These are phyloP conservation scores for Podila horticola DNA, from an alignment of 192 early-diverging fungal species.

Conservation along the genomic window DNA sequence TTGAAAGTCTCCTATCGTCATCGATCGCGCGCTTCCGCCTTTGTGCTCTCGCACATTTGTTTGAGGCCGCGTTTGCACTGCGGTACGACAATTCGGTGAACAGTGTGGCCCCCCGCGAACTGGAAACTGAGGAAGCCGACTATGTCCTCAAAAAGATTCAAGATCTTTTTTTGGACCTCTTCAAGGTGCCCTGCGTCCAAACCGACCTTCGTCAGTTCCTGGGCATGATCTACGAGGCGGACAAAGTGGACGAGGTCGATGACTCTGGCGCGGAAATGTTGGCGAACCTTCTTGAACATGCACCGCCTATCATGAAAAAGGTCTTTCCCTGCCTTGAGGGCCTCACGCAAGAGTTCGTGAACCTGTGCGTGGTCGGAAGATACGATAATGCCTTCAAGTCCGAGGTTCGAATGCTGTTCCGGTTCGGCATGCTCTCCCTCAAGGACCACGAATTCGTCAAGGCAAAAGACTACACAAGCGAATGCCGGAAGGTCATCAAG, in stretches of 20 bases:
- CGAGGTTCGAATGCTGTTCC: conserved; percentile 5
- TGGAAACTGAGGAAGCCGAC: not conserved
- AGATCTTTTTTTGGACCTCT: conserved; percentile 17
- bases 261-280: not conserved
- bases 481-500: not conserved
- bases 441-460: not conserved
- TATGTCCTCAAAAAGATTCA: conserved; percentile 25
- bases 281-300: not conserved
- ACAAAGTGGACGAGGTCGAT: not conserved
- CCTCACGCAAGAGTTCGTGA: conserved; percentile 16
- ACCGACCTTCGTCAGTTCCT: conserved; percentile 9
- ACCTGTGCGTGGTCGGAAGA: conserved; percentile 1
- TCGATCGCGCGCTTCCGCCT: conserved; percentile 27
- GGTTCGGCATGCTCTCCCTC: conserved; percentile 26
- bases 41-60: conserved; percentile 23
- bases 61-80: conserved; percentile 22
- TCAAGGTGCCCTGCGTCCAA: conserved; percentile 2
- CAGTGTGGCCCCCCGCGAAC: conserved; percentile 13
- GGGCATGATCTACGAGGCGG: not conserved
- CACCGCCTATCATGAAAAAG: conserved; percentile 9
- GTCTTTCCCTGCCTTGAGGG: conserved; percentile 9
- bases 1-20: conserved; percentile 5
- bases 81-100: conserved; percentile 4
- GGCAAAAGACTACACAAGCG: conserved; percentile 1
- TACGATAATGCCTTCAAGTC: not conserved